Evolutionary conservation across 768 basidiomycete species (phyloP), one percentile per base, ranked within the genome.

Genomic region (Collybia nuda): DNA sequence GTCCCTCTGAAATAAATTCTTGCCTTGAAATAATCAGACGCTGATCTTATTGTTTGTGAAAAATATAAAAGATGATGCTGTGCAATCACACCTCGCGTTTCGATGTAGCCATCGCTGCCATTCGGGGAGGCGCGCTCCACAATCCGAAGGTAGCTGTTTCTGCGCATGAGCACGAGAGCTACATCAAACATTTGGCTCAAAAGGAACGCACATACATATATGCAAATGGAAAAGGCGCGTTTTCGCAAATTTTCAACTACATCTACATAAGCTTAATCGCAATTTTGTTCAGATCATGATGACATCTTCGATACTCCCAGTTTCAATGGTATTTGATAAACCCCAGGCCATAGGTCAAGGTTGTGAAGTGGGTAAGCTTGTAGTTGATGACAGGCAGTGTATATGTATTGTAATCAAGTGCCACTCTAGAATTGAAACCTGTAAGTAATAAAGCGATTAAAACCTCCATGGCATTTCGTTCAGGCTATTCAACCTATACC

Each of bases 41-140:
- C 55, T 29, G 32, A 35, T 40, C 18, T 15, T 7, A 28, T 7
- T 15, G 32, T 32, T 32, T 11, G 14, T n/a, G n/a, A n/a, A n/a
- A 11, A 6, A 26, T 26, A 4, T 26, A 26, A 26, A 6, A 86
- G 82, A 89, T 88, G 88, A 84, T 88, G 86, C 64, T 88, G 15
- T 76, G 77, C 62, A 89, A 89, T 64, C 68, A 72, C 45, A 85
- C 84, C 0, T 86, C 85, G 24, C 76, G 87, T 32, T 89, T 81
- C 63, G 71, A 85, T 47, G 76, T 88, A 35, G 87, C 86, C 26
- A 68, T 77, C 4, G 74, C 73, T 11, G 87, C 86, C 6, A 72
- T 89, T 29, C 75, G 77, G 12, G 78, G 78, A 28, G 84, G 76
- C 8, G 78, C 83, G 6, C 54, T 57, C 26, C 61, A 67, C 47